Conservation (phyloP, 768 basidiomycete species). For the Pisolithus marmoratus region DNA sequence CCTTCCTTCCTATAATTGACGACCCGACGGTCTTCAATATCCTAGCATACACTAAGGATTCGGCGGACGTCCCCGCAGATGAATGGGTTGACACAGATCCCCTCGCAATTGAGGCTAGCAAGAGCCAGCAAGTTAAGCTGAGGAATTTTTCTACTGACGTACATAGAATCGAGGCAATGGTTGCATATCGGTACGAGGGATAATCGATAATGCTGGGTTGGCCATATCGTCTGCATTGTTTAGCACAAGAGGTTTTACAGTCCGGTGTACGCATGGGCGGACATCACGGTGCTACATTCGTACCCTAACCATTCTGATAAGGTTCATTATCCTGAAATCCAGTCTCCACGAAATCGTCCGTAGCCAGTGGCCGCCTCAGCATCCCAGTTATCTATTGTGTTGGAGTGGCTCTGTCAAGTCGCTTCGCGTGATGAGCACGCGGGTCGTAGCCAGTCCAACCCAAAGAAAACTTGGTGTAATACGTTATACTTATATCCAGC, state of each 20-base stretch:
- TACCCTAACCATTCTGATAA: too few relatives aligned
- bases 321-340: too few relatives aligned
- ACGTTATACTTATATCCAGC: too few relatives aligned
- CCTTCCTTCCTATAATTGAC: constrained; percentile 92
- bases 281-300: too few relatives aligned
- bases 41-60: constrained; percentile 89
- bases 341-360: too few relatives aligned
- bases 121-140: constrained; percentile 91
- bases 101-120: constrained; percentile 85
- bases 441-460: too few relatives aligned
- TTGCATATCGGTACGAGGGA: constrained; percentile 91
- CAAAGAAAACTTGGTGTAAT: too few relatives aligned
- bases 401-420: too few relatives aligned
- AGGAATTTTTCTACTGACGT: constrained; percentile 95
- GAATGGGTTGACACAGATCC: constrained; percentile 98
- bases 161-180: constrained; percentile 97
- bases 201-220: constrained; percentile 45
- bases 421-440: too few relatives aligned
- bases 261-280: too few relatives aligned
- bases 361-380: too few relatives aligned
- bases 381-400: too few relatives aligned
- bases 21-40: constrained; percentile 98
- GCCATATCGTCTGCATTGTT: background rate
- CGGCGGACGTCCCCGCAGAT: constrained; percentile 84
- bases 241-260: background rate